A percentile compares a stretch with the other conserved stretches of the same genome.
phyloP scores from a whole-genome alignment of 371 early-diverging fungal genomes.

The Mucor circinelloides region DNA sequence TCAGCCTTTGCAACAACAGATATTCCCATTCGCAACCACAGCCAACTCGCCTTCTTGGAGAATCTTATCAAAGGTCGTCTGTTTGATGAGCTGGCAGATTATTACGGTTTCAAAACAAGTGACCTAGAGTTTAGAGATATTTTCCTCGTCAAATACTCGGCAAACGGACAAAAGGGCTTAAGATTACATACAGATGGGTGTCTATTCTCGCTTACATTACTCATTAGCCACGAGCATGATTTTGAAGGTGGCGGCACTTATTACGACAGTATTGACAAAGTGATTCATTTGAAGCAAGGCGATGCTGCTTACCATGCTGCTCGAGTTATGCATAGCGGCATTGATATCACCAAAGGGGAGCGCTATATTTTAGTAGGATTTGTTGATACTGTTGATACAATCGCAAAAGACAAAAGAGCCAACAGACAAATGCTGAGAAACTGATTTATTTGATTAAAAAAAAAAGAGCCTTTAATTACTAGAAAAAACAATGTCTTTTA shows the following conservation, averaged over 20 bases:
- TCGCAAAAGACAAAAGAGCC: slow-evolving; percentile 29
- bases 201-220: slow-evolving; percentile 57
- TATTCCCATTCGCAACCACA: slow-evolving; percentile 41
- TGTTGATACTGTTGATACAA: slow-evolving; percentile 56
- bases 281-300: slow-evolving; percentile 42
- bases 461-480: not conserved
- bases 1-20: slow-evolving; percentile 60
- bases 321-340: slow-evolving; percentile 50
- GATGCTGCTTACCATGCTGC: slow-evolving; percentile 59
- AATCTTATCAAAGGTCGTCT: slow-evolving; percentile 30
- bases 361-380: slow-evolving; percentile 60
- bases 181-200: slow-evolving; percentile 63
- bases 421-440: slow-evolving; percentile 5
- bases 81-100: slow-evolving; percentile 19
- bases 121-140: slow-evolving; percentile 61
- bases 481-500: not conserved
- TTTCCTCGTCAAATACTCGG: slow-evolving; percentile 56
- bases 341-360: slow-evolving; percentile 47
- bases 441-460: not conserved
- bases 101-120: slow-evolving; percentile 37
- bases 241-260: slow-evolving; percentile 67
- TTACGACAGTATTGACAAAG: slow-evolving; percentile 37
- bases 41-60: slow-evolving; percentile 11
- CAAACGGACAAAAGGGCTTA: slow-evolving; percentile 49
- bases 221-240: slow-evolving; percentile 52